These are phyloP conservation scores for Guadua angustifolia DNA, from an alignment of 176 grass and related monocot genomes.

Conservation along the genomic window DNA sequence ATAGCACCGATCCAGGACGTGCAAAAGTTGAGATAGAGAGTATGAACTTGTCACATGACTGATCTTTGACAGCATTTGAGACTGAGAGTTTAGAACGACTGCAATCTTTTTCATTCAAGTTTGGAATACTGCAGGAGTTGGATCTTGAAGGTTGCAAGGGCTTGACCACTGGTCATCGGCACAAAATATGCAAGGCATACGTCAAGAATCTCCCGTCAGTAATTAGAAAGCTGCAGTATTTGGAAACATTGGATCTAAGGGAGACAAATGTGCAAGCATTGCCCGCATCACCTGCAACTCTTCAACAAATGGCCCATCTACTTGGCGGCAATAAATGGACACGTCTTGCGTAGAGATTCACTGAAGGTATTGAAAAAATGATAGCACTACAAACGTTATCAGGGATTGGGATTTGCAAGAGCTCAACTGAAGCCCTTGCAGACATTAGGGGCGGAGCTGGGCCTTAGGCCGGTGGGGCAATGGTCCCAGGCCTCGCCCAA, in stretches of 20 bases:
- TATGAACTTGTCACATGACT: no score
- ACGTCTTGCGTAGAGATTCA: background rate
- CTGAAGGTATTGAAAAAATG: constrained; percentile 10
- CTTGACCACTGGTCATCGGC: background rate
- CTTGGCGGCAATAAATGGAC: no score
- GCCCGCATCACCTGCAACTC: background rate
- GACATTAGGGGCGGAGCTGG: no score
- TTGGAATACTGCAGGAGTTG: background rate
- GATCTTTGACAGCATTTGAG: no score
- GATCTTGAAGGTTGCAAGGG: constrained; percentile 26
- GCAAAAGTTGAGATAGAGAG: no score
- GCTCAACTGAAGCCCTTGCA: background rate
- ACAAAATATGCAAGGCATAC: background rate
- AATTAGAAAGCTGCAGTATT: background rate
- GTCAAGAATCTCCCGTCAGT: background rate
- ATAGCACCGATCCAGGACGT: no score
- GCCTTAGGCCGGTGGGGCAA: no score
- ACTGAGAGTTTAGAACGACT: background rate
- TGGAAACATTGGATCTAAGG: constrained; percentile 27
- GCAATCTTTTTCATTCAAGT: background rate
- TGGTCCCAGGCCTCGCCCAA: no score
- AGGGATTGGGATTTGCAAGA: background rate
- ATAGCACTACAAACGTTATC: background rate
- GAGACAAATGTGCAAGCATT: background rate
- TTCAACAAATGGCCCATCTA: background rate